Percentiles rank a stretch among this genome's conserved stretches.
Conservation (phyloP, 495 filamentous ascomycete genomes). For the Venustampulla echinocandica region DNA sequence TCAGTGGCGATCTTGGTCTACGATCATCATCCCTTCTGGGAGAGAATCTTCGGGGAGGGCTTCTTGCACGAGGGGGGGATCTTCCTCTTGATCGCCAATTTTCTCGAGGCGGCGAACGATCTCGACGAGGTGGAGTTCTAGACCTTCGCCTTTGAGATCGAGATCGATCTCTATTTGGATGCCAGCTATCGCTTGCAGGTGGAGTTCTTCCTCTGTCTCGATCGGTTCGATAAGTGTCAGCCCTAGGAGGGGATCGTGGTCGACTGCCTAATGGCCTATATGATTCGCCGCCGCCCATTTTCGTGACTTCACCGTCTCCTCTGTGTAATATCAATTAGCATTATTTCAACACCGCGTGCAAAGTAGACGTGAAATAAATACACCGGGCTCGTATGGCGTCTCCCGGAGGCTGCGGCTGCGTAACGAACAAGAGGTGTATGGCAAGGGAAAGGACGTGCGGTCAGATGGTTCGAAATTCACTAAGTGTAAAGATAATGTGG, state of each 20-base stretch:
- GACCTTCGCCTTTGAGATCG: conserved; percentile 28
- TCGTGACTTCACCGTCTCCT: conserved; percentile 46
- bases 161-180: conserved; percentile 17
- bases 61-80: conserved; percentile 8
- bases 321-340: conserved; percentile 28
- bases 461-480: neutral
- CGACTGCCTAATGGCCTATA: conserved; percentile 44
- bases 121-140: conserved; percentile 22
- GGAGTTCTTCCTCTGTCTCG: conserved; percentile 30
- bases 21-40: conserved; percentile 23
- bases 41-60: conserved; percentile 16
- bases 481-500: no score
- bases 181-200: conserved; percentile 20
- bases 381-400: no score
- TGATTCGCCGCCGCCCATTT: conserved; percentile 48
- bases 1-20: conserved; percentile 20
- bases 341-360: neutral
- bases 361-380: neutral
- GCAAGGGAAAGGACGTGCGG: no score
- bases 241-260: conserved; percentile 34
- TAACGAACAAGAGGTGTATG: no score
- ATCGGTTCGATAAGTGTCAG: conserved; percentile 18
- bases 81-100: conserved; percentile 16
- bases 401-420: no score
- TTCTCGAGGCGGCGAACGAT: conserved; percentile 18